Evolutionary conservation across 352 stramenopile species (phyloP), one percentile per base, ranked within the genome.

Genomic region (Phytophthora fragariae): DNA sequence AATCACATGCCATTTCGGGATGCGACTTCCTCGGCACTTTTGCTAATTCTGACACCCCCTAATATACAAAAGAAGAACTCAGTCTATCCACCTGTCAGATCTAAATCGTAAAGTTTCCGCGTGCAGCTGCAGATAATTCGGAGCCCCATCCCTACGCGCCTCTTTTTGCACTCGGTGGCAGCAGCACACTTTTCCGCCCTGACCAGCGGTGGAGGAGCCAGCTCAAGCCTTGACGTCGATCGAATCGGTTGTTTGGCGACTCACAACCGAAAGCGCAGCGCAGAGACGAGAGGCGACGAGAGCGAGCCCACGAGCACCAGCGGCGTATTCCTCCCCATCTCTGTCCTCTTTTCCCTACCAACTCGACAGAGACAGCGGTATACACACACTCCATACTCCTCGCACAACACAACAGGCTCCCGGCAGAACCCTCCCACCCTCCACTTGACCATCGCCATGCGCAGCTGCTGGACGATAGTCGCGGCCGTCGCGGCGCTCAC

Each of bases 271-370:
- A 59, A 59, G 53, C 53, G 27, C 53, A 59, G 53, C 53, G 53
- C 53, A 37, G 29, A 59, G 29, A 59, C 53, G 53, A 59, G 31
- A 39, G 44, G 37, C 41, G 6, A 21, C 44, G 15, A 49, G 41
- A n/a, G 41, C 41, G 44, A 50, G 44, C 44, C 12, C 37, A 50
- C 44, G 15, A 50, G 44, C 29, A 33, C 14, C 19, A 17, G 56
- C 44, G 14, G 60, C 47, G 65, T 41, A 50, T 60, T 70, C 56
- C 39, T 61, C 47, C 57, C 63, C 44, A 68, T 75, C 57, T 11
- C 21, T 19, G 41, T 37, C 27, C 35, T 29, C 46, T 21, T 55
- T 27, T n/a, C 50, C 35, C 19, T 11, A 0, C 11, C 47, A 14
- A 4, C 15, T 14, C 17, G 37, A 44, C 37, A 11, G 14, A 46